Percentiles rank a stretch among this genome's conserved stretches.
Evolutionary conservation across 2,329 filamentous ascomycete genomes (phyloP).

Genomic region (Harringtonia lauricola): DNA sequence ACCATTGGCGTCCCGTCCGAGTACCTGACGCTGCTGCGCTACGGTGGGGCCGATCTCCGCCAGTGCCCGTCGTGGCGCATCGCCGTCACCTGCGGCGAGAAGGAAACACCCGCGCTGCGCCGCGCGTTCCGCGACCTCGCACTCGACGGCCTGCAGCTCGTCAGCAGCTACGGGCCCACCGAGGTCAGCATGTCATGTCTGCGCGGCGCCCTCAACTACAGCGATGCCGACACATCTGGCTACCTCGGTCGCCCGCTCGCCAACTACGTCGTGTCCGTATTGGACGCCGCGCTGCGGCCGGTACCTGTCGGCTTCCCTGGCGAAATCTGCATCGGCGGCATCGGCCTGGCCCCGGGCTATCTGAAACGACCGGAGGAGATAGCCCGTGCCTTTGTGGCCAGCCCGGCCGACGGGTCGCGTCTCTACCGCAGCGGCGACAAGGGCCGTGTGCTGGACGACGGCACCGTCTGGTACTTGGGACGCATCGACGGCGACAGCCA

Average conservation of each 20-base stretch:
- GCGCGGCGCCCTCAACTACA: constrained; percentile 33
- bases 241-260: not conserved
- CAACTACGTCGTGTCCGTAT: constrained; percentile 30
- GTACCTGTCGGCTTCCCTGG: constrained; percentile 36
- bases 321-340: constrained; percentile 45
- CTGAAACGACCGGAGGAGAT: constrained; percentile 40
- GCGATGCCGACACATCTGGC: constrained; percentile 32
- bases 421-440: constrained; percentile 49
- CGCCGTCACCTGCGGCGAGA: constrained; percentile 13
- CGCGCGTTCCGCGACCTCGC: too few species aligned
- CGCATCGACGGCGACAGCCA: constrained; percentile 44
- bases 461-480: constrained; percentile 41
- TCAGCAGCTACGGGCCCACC: constrained; percentile 49
- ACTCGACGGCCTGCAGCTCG: constrained; percentile 35
- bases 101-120: not conserved
- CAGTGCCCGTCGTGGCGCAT: not conserved
- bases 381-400: constrained; percentile 10
- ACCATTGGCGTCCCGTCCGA: not conserved
- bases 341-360: constrained; percentile 43
- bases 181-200: constrained; percentile 40
- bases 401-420: constrained; percentile 34
- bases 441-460: constrained; percentile 40
- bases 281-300: constrained; percentile 33
- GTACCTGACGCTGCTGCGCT: not conserved
- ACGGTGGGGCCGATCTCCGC: not conserved